Percentiles rank a stretch among this genome's conserved stretches.
These are phyloP conservation scores for Neurospora sp. DNA, from an alignment of 2,329 filamentous ascomycete genomes.

Conservation along the genomic window DNA sequence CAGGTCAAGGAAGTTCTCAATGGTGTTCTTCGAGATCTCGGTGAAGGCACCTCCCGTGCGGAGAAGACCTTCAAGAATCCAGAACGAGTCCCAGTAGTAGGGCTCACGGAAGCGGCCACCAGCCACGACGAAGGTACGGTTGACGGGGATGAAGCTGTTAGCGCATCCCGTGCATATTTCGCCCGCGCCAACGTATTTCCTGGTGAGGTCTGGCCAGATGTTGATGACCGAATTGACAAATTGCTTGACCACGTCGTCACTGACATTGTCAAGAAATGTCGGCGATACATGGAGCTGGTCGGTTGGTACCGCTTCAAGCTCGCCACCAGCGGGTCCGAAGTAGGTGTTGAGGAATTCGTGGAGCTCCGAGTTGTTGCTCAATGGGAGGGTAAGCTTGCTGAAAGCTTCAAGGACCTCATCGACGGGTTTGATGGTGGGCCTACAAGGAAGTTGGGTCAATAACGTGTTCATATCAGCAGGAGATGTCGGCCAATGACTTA, in stretches of 20 bases:
- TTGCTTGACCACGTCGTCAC: constrained; percentile 47
- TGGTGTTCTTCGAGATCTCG: constrained; percentile 53
- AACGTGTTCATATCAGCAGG: constrained; percentile 9
- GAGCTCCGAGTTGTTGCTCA: constrained; percentile 53
- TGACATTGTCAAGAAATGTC: constrained; percentile 45
- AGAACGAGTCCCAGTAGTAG: constrained; percentile 64
- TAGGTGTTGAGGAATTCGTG: constrained; percentile 51
- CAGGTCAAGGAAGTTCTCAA: constrained; percentile 60
- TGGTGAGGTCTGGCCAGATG: constrained; percentile 60
- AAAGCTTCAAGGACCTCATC: constrained; percentile 53
- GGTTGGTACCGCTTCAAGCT: constrained; percentile 44
- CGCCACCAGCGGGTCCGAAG: constrained; percentile 54
- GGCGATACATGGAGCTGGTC: constrained; percentile 45
- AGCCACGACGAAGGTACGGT: constrained; percentile 59
- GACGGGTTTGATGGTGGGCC: constrained; percentile 49
- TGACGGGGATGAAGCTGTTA: constrained; percentile 55
- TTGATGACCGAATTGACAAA: constrained; percentile 55
- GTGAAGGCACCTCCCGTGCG: constrained; percentile 54
- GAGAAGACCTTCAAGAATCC: constrained; percentile 56
- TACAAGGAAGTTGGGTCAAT: constrained; percentile 18
- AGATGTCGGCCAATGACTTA: constrained; percentile 24
- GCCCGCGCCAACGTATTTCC: constrained; percentile 41
- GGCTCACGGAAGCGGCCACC: constrained; percentile 61
- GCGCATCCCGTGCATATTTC: constrained; percentile 49
- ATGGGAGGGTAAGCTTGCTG: constrained; percentile 45